Evolutionary conservation across 2,329 filamentous ascomycete genomes (phyloP).

Genomic region (Ophiognomonia clavigignenti-juglandacearum): DNA sequence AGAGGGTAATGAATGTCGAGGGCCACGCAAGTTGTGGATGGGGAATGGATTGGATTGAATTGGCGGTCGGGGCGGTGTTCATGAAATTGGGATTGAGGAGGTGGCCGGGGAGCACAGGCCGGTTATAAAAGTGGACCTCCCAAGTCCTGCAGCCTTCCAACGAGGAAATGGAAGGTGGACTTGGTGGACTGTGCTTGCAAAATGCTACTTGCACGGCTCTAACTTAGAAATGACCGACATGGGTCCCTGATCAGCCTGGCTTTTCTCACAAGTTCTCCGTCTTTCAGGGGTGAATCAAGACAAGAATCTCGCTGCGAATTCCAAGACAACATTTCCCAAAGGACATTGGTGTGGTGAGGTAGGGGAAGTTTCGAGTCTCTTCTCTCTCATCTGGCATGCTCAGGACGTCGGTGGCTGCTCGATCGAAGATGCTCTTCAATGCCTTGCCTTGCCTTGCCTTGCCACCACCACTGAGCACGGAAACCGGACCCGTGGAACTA

Average conservation of each 20-base stretch:
- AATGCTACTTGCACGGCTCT: constrained; percentile 16
- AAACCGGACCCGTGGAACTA: too few species aligned
- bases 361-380: constrained; percentile 21
- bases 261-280: constrained; percentile 13
- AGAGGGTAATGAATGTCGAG: constrained; percentile 8
- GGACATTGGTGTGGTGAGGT: constrained; percentile 1
- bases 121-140: constrained; percentile 16
- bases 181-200: constrained; percentile 15
- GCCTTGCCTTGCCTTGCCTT: constrained; percentile 10
- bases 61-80: constrained; percentile 11
- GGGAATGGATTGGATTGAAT: not conserved
- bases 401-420: too few species aligned
- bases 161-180: not conserved
- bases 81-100: constrained; percentile 15
- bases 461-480: too few species aligned
- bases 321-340: constrained; percentile 16
- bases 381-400: too few species aligned
- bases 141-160: not conserved
- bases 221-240: constrained; percentile 18
- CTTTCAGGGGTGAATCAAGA: constrained; percentile 18
- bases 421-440: too few species aligned
- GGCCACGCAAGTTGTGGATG: constrained; percentile 2
- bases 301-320: constrained; percentile 13
- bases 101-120: constrained; percentile 19
- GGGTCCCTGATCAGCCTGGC: constrained; percentile 18